These are phyloP conservation scores for Hymenoscyphus scutula DNA, from an alignment of 2,329 filamentous ascomycete species.

Conservation along the genomic window DNA sequence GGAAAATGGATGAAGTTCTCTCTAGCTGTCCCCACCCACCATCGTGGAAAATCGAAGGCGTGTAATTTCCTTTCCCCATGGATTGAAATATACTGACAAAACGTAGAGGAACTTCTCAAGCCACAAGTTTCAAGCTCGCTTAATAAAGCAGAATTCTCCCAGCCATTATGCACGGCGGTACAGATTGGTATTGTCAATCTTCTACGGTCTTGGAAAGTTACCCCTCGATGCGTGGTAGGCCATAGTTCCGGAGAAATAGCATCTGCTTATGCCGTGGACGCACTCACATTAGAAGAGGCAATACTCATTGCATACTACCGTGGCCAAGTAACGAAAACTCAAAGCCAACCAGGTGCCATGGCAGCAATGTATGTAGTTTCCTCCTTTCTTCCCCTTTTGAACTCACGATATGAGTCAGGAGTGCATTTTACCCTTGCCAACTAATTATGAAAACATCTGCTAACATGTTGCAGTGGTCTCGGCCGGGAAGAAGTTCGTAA, in stretches of 20 bases:
- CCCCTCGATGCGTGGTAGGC: conserved; percentile 37
- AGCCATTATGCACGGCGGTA: conserved; percentile 26
- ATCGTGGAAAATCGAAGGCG: conserved; percentile 8
- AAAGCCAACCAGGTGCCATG: conserved; percentile 43
- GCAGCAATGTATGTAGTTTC: conserved; percentile 39
- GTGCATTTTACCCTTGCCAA: too few relatives aligned
- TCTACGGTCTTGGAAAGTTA: conserved; percentile 29
- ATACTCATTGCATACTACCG: conserved; percentile 21
- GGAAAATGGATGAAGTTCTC: conserved; percentile 5
- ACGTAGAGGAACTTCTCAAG: conserved; percentile 37
- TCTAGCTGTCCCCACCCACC: conserved; percentile 8
- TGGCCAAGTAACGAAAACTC: conserved; percentile 8
- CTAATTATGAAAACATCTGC: too few relatives aligned
- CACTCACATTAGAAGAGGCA: conserved; percentile 29
- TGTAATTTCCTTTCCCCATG: neutral
- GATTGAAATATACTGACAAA: neutral
- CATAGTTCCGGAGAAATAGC: conserved; percentile 44
- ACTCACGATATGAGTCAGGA: too few relatives aligned
- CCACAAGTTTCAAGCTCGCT: conserved; percentile 26
- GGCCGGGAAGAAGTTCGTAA: conserved; percentile 23
- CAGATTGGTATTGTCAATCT: conserved; percentile 26
- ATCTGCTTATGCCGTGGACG: conserved; percentile 40
- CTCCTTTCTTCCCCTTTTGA: too few relatives aligned
- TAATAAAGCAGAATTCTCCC: conserved; percentile 19
- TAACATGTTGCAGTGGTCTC: conserved; percentile 30